These are phyloP conservation scores for Alternaria arbusti DNA, from an alignment of 2,329 filamentous ascomycete species.

Conservation along the genomic window DNA sequence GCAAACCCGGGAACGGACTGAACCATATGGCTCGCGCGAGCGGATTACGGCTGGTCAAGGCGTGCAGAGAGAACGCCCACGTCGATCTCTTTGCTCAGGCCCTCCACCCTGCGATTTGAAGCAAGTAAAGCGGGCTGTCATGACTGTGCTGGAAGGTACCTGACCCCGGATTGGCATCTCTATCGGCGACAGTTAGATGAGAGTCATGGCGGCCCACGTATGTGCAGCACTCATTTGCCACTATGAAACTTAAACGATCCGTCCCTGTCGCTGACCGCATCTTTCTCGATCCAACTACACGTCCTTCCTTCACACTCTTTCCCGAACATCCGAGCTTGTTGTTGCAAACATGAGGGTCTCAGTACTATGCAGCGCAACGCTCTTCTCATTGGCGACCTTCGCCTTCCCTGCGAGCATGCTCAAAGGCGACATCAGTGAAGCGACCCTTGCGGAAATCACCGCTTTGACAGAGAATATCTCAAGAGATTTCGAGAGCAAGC, in stretches of 20 bases:
- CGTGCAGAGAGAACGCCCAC: not conserved
- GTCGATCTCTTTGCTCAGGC: slow-evolving; percentile 1
- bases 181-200: not conserved
- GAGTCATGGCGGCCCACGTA: not conserved
- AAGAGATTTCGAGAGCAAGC: slow-evolving; percentile 10
- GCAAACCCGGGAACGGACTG: slow-evolving; percentile 3
- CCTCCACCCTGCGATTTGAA: not conserved
- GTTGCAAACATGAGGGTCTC: slow-evolving; percentile 15
- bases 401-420: slow-evolving; percentile 21
- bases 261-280: not conserved
- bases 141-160: not conserved
- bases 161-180: slow-evolving; percentile 2
- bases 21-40: slow-evolving; percentile 5
- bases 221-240: not conserved
- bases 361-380: slow-evolving; percentile 14
- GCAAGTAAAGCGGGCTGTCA: slow-evolving; percentile 3
- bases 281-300: not conserved
- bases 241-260: not conserved
- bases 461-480: slow-evolving; percentile 17
- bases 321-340: not conserved
- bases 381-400: slow-evolving; percentile 15
- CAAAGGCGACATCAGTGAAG: slow-evolving; percentile 15
- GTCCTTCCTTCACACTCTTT: slow-evolving; percentile 2
- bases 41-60: slow-evolving; percentile 1
- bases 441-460: slow-evolving; percentile 16